These are phyloP conservation scores for Polyporus tsugae DNA, from an alignment of 1,284 basidiomycete species.

Conservation along the genomic window DNA sequence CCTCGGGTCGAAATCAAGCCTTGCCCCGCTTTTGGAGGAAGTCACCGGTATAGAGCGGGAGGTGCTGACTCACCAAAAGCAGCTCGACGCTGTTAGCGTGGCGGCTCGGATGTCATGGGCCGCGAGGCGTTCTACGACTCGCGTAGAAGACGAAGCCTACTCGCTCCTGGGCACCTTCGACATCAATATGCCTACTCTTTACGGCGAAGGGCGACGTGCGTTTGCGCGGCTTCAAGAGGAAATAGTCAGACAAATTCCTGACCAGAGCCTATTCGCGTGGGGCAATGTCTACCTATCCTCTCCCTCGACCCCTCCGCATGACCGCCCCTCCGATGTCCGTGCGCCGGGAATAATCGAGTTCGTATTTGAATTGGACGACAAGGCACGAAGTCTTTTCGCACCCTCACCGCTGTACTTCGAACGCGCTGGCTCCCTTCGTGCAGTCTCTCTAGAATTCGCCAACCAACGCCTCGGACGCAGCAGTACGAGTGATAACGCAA, in stretches of 20 bases:
- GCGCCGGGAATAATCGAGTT: background rate
- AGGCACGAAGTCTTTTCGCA: background rate
- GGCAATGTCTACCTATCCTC: background rate
- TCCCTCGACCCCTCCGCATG: background rate
- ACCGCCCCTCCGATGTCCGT: background rate
- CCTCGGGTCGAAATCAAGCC: constrained; percentile 4
- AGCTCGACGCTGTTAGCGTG: background rate
- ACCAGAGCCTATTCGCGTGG: constrained; percentile 9
- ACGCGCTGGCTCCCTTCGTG: background rate
- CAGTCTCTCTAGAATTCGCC: background rate
- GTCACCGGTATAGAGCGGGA: background rate
- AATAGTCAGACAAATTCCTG: background rate
- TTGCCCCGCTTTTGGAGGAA: constrained; percentile 5
- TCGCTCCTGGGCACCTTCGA: constrained; percentile 8
- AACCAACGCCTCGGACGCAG: background rate
- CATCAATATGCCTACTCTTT: constrained; percentile 11
- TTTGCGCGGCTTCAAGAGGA: constrained; percentile 10
- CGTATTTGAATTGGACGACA: background rate
- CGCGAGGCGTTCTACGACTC: constrained; percentile 1
- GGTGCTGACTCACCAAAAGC: background rate
- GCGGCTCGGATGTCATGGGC: constrained; percentile 13
- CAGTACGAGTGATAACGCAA: too few relatives aligned
- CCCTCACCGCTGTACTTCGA: background rate
- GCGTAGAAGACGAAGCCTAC: constrained; percentile 12
- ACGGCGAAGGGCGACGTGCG: constrained; percentile 5